These are phyloP conservation scores for Lepidopterella palustris DNA, from an alignment of 495 filamentous ascomycete species.

Conservation along the genomic window DNA sequence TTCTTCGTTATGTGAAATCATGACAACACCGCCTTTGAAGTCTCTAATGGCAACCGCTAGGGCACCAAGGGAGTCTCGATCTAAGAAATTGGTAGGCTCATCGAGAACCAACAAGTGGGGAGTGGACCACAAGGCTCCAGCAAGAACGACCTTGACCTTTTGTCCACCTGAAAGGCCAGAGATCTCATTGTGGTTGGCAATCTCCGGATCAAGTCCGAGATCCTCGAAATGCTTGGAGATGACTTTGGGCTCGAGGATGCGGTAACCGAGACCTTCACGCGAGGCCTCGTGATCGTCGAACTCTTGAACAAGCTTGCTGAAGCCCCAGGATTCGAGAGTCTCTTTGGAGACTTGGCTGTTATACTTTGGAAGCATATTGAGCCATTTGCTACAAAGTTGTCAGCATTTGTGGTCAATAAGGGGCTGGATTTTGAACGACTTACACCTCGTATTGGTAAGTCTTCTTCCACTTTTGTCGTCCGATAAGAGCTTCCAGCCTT, in stretches of 20 bases:
- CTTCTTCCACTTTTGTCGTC: conserved; percentile 98
- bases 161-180: conserved; percentile 96
- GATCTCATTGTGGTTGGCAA: conserved; percentile 98
- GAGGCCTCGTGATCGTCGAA: conserved; percentile 98
- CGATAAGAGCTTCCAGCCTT: conserved; percentile 81
- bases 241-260: conserved; percentile 80
- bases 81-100: conserved; percentile 98
- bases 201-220: conserved; percentile 90
- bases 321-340: conserved; percentile 77
- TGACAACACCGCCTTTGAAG: conserved; percentile 94
- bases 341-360: conserved; percentile 92
- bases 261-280: conserved; percentile 93
- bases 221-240: conserved; percentile 99
- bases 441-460: conserved; percentile 96
- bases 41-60: conserved; percentile 94
- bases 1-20: conserved; percentile 99
- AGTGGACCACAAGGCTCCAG: conserved; percentile 83
- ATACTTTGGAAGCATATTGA: conserved; percentile 76
- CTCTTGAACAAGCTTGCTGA: conserved; percentile 89
- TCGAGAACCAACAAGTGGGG: conserved; percentile 95
- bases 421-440: conserved; percentile 28
- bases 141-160: conserved; percentile 96
- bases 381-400: conserved; percentile 64
- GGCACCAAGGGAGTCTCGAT: conserved; percentile 92
- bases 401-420: conserved; percentile 11